Evolutionary conservation across 306 rosid species (phyloP).

Genomic region (Acacia confusa): DNA sequence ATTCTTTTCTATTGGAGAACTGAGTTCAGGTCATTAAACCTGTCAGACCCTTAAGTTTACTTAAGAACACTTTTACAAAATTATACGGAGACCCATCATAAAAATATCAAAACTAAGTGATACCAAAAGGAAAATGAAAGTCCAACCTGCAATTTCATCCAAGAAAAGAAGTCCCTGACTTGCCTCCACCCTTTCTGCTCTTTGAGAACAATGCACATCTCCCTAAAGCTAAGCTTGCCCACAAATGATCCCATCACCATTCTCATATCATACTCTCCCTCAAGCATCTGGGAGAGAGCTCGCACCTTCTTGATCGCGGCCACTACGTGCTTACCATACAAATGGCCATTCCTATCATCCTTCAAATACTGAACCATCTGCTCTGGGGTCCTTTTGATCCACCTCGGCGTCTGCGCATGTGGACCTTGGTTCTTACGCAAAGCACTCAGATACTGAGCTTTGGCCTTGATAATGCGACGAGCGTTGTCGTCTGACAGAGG

Average conservation of each 20-base stretch:
- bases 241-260: slow-evolving; percentile 77
- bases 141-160: slow-evolving; percentile 96
- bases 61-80: background rate
- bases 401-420: slow-evolving; percentile 74
- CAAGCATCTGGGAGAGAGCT: slow-evolving; percentile 47
- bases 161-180: slow-evolving; percentile 73
- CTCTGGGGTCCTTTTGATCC: slow-evolving; percentile 87
- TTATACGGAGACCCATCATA: background rate
- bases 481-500: slow-evolving; percentile 92
- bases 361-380: slow-evolving; percentile 85
- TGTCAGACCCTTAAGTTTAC: background rate
- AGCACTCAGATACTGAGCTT: slow-evolving; percentile 60
- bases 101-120: background rate
- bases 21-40: background rate
- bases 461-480: slow-evolving; percentile 80
- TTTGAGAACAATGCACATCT: slow-evolving; percentile 88
- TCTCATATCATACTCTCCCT: slow-evolving; percentile 70
- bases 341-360: slow-evolving; percentile 70
- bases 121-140: background rate
- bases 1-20: background rate
- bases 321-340: slow-evolving; percentile 80
- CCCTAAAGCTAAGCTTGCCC: slow-evolving; percentile 71
- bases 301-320: slow-evolving; percentile 83
- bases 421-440: slow-evolving; percentile 87
- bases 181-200: slow-evolving; percentile 96